phyloP scores from a whole-genome alignment of 23 red algal species.

The Gracilaria vermiculophylla region DNA sequence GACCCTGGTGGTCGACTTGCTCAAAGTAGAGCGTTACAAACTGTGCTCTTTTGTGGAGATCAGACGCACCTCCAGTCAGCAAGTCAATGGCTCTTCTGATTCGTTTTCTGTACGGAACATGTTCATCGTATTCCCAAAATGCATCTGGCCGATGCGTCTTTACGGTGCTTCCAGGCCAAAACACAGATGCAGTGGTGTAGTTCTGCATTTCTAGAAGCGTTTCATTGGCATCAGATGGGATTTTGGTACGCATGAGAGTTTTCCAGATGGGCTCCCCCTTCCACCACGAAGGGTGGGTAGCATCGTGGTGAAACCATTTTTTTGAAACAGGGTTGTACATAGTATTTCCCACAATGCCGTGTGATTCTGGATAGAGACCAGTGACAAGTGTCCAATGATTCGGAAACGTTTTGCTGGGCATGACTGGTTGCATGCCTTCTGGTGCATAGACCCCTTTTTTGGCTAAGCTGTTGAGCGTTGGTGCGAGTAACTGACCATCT shows the following conservation, averaged over 20 bases:
- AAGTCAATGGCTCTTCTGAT: constrained; percentile 33
- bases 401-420: constrained; percentile 73
- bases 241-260: constrained; percentile 32
- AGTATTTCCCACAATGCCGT: constrained; percentile 71
- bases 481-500: constrained; percentile 28
- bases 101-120: constrained; percentile 39
- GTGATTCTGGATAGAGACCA: constrained; percentile 65
- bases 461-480: constrained; percentile 40
- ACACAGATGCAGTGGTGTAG: constrained; percentile 50
- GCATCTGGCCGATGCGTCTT: constrained; percentile 37
- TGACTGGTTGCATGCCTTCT: constrained; percentile 74
- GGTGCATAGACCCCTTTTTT: constrained; percentile 48
- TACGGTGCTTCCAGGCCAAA: constrained; percentile 79
- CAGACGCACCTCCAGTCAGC: constrained; percentile 18
- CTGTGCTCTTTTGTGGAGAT: constrained; percentile 16
- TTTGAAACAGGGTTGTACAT: constrained; percentile 63
- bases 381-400: constrained; percentile 81
- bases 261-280: constrained; percentile 70
- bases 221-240: background rate
- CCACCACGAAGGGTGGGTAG: constrained; percentile 63
- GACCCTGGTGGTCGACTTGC: constrained; percentile 68
- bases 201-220: background rate
- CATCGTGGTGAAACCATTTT: constrained; percentile 57
- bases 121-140: constrained; percentile 48
- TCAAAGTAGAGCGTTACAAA: constrained; percentile 79